phyloP scores from a whole-genome alignment of 2,329 filamentous ascomycete genomes.

The Plenodomus lindquistii region DNA sequence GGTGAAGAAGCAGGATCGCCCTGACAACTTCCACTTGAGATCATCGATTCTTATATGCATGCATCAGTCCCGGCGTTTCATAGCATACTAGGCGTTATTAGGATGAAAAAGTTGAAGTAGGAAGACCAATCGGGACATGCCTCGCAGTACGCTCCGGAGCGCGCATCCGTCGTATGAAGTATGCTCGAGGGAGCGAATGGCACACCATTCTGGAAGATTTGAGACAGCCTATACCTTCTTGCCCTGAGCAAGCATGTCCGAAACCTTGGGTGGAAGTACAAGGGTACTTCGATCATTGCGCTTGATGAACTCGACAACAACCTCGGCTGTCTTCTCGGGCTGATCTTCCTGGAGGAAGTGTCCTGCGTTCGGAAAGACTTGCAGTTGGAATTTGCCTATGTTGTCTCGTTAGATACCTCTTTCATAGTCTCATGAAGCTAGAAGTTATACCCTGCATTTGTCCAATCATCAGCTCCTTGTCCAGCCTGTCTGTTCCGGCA shows the following conservation, averaged over 20 bases:
- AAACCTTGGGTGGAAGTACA: constrained; percentile 88
- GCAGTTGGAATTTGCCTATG: constrained; percentile 87
- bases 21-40: constrained; percentile 13
- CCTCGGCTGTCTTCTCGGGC: constrained; percentile 83
- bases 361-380: constrained; percentile 91
- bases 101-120: background rate
- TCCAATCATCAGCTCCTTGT: constrained; percentile 91
- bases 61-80: constrained; percentile 12
- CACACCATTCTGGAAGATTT: too few relatives aligned
- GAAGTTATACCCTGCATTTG: constrained; percentile 84
- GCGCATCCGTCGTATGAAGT: background rate
- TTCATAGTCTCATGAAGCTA: background rate
- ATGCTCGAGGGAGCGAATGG: background rate
- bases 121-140: background rate
- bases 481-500: constrained; percentile 85
- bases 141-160: background rate
- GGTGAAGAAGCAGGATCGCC: constrained; percentile 22
- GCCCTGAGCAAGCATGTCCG: constrained; percentile 53
- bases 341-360: constrained; percentile 97
- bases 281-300: constrained; percentile 85
- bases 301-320: constrained; percentile 87
- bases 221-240: constrained; percentile 53
- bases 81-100: constrained; percentile 4
- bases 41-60: background rate
- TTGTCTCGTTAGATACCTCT: constrained; percentile 24